These are phyloP conservation scores for Mortierella hygrophila DNA, from an alignment of 192 early-diverging fungal genomes.

Conservation along the genomic window DNA sequence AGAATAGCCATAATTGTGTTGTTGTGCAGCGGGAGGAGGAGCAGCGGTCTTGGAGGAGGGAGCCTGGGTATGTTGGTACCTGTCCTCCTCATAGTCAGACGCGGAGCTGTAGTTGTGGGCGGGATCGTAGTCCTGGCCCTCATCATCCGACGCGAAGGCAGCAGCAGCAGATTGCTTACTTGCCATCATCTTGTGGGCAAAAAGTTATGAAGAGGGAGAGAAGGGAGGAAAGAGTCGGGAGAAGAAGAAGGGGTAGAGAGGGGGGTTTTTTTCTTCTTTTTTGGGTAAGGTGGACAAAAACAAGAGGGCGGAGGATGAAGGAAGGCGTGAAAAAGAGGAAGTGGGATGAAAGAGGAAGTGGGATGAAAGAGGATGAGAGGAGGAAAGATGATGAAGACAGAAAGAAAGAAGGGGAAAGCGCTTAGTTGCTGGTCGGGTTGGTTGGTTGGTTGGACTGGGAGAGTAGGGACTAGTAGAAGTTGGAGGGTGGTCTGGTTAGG, in stretches of 20 bases:
- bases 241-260: background rate
- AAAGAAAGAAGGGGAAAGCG: background rate
- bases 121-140: constrained; percentile 31
- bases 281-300: background rate
- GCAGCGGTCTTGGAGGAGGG: background rate
- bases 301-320: background rate
- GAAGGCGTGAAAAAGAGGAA: background rate
- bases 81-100: constrained; percentile 25
- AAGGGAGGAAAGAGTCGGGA: background rate
- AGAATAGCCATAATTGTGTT: constrained; percentile 2
- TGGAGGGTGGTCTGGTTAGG: constrained; percentile 1
- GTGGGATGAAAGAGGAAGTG: background rate
- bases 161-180: constrained; percentile 6
- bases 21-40: background rate
- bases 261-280: background rate
- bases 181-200: constrained; percentile 24
- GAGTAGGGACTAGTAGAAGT: background rate
- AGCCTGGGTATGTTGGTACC: background rate
- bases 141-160: constrained; percentile 34
- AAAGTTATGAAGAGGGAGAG: background rate
- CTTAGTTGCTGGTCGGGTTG: background rate
- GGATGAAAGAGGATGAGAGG: background rate
- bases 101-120: constrained; percentile 29
- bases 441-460: constrained; percentile 10
- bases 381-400: background rate